Percentiles rank a stretch among this genome's conserved stretches.
Conservation (phyloP, 257 asterid species). For the Jaltomata sinuosa region DNA sequence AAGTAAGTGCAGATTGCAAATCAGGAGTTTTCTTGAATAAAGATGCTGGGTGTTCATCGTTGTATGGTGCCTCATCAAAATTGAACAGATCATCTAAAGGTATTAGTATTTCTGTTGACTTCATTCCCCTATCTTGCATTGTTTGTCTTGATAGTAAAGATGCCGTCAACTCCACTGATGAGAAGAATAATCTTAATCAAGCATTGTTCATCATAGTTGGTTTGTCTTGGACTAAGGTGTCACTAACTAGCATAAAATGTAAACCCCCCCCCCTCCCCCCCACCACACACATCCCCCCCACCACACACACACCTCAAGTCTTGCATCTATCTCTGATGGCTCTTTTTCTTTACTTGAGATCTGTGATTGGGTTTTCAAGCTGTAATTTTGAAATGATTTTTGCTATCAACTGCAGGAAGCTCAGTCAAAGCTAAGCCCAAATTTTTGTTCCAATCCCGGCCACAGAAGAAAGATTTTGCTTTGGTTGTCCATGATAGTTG, state of each 20-base stretch:
- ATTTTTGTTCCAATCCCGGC: constrained; percentile 30
- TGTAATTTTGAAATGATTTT: not conserved
- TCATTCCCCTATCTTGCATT: not conserved
- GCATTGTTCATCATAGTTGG: not conserved
- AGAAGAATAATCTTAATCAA: not conserved
- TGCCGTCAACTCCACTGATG: not conserved
- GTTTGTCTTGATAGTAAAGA: not conserved
- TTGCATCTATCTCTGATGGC: not conserved
- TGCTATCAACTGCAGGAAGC: constrained; percentile 29
- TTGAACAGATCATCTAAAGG: constrained; percentile 40
- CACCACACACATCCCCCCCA: accelerated
- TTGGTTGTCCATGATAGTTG: constrained; percentile 22
- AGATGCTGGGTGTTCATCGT: constrained; percentile 22
- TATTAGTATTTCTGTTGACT: constrained; percentile 7
- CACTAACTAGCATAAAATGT: not conserved
- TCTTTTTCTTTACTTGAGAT: not conserved
- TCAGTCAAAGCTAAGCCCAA: constrained; percentile 41
- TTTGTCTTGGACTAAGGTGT: not conserved
- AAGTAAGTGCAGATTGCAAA: constrained; percentile 43
- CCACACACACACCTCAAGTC: not conserved
- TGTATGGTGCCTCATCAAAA: constrained; percentile 25
- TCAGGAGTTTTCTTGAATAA: constrained; percentile 38
- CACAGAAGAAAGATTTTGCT: constrained; percentile 25
- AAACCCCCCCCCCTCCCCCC: not conserved
- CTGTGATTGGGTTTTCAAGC: not conserved